Evolutionary conservation across 345 rosid species (phyloP).

Genomic region (Euphorbia peplus): DNA sequence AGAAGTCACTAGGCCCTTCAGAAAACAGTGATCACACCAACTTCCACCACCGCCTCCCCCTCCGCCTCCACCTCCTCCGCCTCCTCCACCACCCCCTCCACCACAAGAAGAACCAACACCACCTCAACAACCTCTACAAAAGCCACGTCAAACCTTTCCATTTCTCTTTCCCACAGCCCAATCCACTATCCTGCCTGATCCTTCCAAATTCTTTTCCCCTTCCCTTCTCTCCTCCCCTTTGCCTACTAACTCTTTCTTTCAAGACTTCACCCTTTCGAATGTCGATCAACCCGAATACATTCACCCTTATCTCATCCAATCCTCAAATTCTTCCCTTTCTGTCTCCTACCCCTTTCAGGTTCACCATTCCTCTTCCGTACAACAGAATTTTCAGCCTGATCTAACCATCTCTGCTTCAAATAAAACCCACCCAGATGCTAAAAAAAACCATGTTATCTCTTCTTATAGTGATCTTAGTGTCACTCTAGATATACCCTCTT

Average conservation of each 20-base stretch:
- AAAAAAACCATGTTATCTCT: constrained; percentile 53
- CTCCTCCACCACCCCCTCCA: background rate
- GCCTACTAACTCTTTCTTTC: constrained; percentile 92
- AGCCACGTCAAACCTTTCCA: constrained; percentile 21
- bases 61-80: background rate
- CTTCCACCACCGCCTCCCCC: background rate
- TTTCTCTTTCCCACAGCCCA: constrained; percentile 60
- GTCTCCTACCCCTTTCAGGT: constrained; percentile 68
- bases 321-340: constrained; percentile 56
- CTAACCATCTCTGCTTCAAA: constrained; percentile 55
- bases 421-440: constrained; percentile 25
- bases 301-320: constrained; percentile 85
- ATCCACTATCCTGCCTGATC: constrained; percentile 77
- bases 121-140: background rate
- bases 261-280: constrained; percentile 73
- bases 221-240: constrained; percentile 70
- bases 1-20: background rate
- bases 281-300: constrained; percentile 87
- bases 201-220: constrained; percentile 66
- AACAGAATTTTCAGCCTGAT: constrained; percentile 63
- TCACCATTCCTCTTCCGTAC: constrained; percentile 55
- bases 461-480: constrained; percentile 69
- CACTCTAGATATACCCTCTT: constrained; percentile 72
- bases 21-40: background rate
- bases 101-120: background rate